These are phyloP conservation scores for Tanacetum coccineum DNA, from an alignment of 129 eudicot genomes.

Conservation along the genomic window DNA sequence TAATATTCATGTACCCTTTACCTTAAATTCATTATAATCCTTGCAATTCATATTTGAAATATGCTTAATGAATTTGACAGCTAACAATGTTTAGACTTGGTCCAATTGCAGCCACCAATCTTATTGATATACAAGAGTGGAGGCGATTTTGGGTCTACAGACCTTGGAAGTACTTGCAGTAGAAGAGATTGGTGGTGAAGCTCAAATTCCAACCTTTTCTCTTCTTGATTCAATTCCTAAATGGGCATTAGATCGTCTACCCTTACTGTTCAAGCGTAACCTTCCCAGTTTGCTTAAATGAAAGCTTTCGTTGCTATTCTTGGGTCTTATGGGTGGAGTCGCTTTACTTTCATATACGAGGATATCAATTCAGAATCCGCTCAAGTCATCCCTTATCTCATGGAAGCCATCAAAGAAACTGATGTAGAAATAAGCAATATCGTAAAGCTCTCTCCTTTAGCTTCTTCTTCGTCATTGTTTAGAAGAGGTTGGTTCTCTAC, in stretches of 20 bases:
- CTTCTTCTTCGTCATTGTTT: slow-evolving; percentile 4
- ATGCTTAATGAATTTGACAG: too few relatives aligned
- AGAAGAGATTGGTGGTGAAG: slow-evolving; percentile 29
- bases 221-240: slow-evolving; percentile 40
- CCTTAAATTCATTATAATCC: too few relatives aligned
- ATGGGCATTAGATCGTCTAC: slow-evolving; percentile 32
- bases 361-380: slow-evolving; percentile 27
- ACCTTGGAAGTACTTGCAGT: slow-evolving; percentile 36
- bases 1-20: too few relatives aligned
- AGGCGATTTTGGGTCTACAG: slow-evolving; percentile 48
- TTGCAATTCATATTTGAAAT: too few relatives aligned
- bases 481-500: too few relatives aligned
- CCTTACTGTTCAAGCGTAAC: slow-evolving; percentile 53
- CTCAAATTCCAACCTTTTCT: slow-evolving; percentile 41
- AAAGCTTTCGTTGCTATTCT: slow-evolving; percentile 43
- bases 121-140: slow-evolving; percentile 32
- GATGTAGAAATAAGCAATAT: slow-evolving; percentile 26
- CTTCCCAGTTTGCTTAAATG: slow-evolving; percentile 29
- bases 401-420: slow-evolving; percentile 29
- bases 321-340: slow-evolving; percentile 32
- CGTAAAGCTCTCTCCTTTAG: slow-evolving; percentile 27
- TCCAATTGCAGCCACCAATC: slow-evolving; percentile 46
- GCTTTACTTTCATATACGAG: slow-evolving; percentile 36
- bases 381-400: slow-evolving; percentile 31
- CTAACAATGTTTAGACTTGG: slow-evolving; percentile 10